Evolutionary conservation across 352 stramenopile genomes (phyloP).

Genomic region (Pythium brassicae): DNA sequence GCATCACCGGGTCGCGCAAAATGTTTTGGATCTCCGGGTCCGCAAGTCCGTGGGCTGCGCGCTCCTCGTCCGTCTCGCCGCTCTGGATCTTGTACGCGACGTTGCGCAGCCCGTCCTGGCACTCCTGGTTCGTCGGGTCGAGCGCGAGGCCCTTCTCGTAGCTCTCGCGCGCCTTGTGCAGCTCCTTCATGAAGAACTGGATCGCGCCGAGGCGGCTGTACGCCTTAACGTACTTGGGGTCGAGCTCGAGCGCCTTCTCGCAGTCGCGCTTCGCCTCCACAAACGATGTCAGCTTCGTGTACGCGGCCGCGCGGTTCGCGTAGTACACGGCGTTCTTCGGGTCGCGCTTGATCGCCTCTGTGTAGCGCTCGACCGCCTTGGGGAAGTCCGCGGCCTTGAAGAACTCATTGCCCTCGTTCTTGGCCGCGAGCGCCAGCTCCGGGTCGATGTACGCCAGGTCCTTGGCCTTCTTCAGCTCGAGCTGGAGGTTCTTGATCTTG

Average conservation of each 20-base stretch:
- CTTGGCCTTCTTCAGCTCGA: slow-evolving; percentile 94
- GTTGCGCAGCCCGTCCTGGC: slow-evolving; percentile 94
- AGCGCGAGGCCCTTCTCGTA: slow-evolving; percentile 96
- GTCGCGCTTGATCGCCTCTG: slow-evolving; percentile 98
- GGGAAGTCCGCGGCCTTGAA: slow-evolving; percentile 97
- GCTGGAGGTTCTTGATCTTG: slow-evolving; percentile 94
- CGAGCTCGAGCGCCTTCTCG: slow-evolving; percentile 97
- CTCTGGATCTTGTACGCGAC: slow-evolving; percentile 93
- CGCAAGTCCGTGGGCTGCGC: slow-evolving; percentile 96
- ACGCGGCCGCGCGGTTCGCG: slow-evolving; percentile 97
- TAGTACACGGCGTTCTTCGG: slow-evolving; percentile 97
- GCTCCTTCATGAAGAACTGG: slow-evolving; percentile 99
- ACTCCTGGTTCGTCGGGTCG: slow-evolving; percentile 94
- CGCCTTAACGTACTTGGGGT: slow-evolving; percentile 99
- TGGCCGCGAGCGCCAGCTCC: slow-evolving; percentile 96
- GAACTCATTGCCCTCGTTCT: slow-evolving; percentile 97
- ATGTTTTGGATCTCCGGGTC: slow-evolving; percentile 99
- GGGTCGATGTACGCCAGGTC: slow-evolving; percentile 95
- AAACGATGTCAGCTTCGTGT: slow-evolving; percentile 98
- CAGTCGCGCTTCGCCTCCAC: slow-evolving; percentile 90
- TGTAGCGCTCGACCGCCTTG: slow-evolving; percentile 92
- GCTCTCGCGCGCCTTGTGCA: slow-evolving; percentile 97
- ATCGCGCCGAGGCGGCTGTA: slow-evolving; percentile 98
- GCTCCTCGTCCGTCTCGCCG: slow-evolving; percentile 95
- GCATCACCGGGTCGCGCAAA: slow-evolving; percentile 96